Evolutionary conservation across 345 rosid genomes (phyloP), one percentile per base, ranked within the genome.

Genomic region (Pugionium cornutum): DNA sequence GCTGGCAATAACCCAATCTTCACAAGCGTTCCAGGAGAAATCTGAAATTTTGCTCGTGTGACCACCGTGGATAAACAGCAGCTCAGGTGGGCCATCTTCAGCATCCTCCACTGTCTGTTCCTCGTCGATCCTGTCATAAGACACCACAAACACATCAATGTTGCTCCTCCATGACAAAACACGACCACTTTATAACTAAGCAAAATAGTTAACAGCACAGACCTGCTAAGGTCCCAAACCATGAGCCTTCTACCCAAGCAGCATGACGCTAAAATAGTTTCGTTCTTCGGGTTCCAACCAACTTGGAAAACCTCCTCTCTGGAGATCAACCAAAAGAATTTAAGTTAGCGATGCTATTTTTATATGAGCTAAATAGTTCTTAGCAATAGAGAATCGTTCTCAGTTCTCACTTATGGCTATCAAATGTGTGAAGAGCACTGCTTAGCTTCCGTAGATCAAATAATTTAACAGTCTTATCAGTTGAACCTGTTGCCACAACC

Each of bases 161-260:
- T 30, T 40, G 34, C 41, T 34, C 9, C 2, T 5, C 6, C 48
- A 48, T 29, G 42, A 36, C 9, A 0, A 53, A 58, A 46, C 43
- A 73, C 42, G 27, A 52, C 5, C 18, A 39, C 9, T 46, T 4
- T 9, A 59, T 59, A 66, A 10, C 53, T 31, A 57, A 29, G 59
- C 51, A 53, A 51, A 1, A 0, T 46, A 11, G 69, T 33, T 28
- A 26, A 40, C 7, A 30, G 71, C 58, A 64, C 65, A 50, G 68
- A 90, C 99, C 99, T 94, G 92, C 96, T 94, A 66, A 90, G 92
- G 76, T 94, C 99, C 99, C 99, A 94, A 66, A 90, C 96, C 97
- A 90, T 85, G 51, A 94, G 96, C 83, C 99, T 83, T 80, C 99
- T 85, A 58, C 99, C 99, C 48, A 90, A 95, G 80, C 97, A 94